Evolutionary conservation across 176 grass and related monocot species (phyloP).

Genomic region (Musa schizocarpa): DNA sequence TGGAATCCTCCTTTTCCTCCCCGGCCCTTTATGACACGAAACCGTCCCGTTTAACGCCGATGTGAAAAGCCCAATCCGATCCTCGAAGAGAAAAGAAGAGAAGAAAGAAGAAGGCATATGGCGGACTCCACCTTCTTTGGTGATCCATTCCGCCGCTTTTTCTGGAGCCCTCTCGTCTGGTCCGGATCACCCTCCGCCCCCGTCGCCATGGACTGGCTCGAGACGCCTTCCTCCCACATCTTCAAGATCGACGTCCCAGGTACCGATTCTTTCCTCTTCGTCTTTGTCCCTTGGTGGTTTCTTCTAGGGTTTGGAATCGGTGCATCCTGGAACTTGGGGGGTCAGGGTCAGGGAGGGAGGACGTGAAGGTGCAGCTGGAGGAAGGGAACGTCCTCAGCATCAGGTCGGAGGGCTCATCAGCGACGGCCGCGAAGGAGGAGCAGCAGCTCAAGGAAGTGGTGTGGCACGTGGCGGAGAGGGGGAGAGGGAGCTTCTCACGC

Average conservation of each 20-base stretch:
- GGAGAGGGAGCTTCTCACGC: conserved; percentile 45
- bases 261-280: neutral
- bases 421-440: conserved; percentile 1
- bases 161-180: conserved; percentile 37
- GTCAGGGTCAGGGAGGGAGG: conserved; percentile 54
- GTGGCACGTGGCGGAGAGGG: conserved; percentile 77
- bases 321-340: neutral
- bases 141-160: conserved; percentile 41
- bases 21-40: neutral
- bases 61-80: neutral
- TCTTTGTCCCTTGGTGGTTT: neutral
- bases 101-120: conserved; percentile 17
- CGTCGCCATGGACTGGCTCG: conserved; percentile 73
- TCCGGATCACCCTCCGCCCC: conserved; percentile 21
- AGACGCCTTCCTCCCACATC: conserved; percentile 66
- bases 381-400: conserved; percentile 71
- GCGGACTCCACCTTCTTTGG: conserved; percentile 42
- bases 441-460: conserved; percentile 25
- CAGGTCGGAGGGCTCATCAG: conserved; percentile 16
- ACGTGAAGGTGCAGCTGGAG: conserved; percentile 70
- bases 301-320: neutral
- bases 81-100: neutral
- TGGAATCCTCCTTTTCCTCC: neutral
- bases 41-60: too few species aligned
- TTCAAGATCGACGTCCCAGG: conserved; percentile 63